A percentile compares a stretch with the other conserved stretches of the same genome.
Conservation (phyloP, 148 eudicot species). For the Spergularia bocconei region DNA sequence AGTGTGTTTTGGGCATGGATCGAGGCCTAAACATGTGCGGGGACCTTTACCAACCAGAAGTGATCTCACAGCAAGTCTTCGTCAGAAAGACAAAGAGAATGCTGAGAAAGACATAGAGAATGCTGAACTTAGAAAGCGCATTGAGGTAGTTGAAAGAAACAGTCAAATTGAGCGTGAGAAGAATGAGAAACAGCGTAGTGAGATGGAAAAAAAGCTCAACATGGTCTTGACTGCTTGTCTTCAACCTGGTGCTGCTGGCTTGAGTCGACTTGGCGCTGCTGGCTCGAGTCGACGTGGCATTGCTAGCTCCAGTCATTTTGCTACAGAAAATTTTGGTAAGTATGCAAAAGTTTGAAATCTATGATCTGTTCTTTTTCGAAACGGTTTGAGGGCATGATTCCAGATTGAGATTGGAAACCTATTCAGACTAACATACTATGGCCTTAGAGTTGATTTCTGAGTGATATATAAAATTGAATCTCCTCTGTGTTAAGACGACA, state of each 20-base stretch:
- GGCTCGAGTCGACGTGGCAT: too few species aligned
- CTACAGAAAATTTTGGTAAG: too few species aligned
- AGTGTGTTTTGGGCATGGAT: constrained; percentile 10
- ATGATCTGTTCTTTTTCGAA: too few species aligned
- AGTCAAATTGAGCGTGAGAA: neutral
- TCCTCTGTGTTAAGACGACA: too few species aligned
- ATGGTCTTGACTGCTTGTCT: neutral
- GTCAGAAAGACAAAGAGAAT: neutral
- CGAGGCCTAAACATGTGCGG: constrained; percentile 14
- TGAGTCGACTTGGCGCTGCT: too few species aligned
- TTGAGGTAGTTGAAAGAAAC: constrained; percentile 2
- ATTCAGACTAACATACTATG: too few species aligned
- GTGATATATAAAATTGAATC: too few species aligned
- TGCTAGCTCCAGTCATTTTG: too few species aligned
- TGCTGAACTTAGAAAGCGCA: neutral
- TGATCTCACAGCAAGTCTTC: neutral
- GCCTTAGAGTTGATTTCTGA: too few species aligned
- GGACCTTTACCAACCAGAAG: constrained; percentile 6
- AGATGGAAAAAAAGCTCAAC: neutral
- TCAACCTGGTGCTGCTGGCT: neutral
- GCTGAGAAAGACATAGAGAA: neutral
- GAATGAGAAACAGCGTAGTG: neutral
- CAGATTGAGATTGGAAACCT: too few species aligned
- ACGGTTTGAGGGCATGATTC: too few species aligned
- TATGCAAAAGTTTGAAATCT: too few species aligned